Evolutionary conservation across 129 eudicot species (phyloP), one percentile per base, ranked within the genome.

Genomic region (Helichrysum umbraculigerum): DNA sequence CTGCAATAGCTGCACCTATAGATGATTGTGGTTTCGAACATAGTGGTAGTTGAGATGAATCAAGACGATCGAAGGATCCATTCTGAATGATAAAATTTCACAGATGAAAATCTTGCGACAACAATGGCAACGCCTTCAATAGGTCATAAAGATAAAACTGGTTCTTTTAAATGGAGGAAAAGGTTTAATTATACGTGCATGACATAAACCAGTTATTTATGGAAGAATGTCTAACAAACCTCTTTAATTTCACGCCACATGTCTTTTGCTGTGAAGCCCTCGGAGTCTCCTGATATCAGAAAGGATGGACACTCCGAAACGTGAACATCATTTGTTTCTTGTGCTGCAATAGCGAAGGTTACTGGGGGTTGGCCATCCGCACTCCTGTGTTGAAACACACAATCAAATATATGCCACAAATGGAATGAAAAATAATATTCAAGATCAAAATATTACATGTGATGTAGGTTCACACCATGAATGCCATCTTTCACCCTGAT

Each of bases 1-100:
- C 97, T 62, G 98, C 96, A 84, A 94, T 69, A 34, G 97, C 97
- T 42, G 97, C 98, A 74, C 98, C 98, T 75, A 91, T 83, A 21
- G 84, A 79, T 21, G 96, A 85, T 58, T 90, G 88, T 19, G 85
- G 78, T 79, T 87, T 87, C 66, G 98, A 94, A 77, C 86, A 84
- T 75, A 62, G 51, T 59, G 89, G 88, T 77, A 75, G 86, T 79
- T 91, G 93, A 74, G 84, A 86, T 65, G 79, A 81, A 34, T 89
- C 79, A 66, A 94, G 87, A 76, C 62, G 83, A 68, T 91, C 92
- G 72, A 94, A 91, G 20, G 98, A 94, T 63, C 98, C 98, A 88
- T 83, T 91, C 98, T 94, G 78, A 67, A 58, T 22, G 66, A 59
- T 50, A 74, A 22, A 72, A 32, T 76, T 73, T 59, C 28, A 41